Conservation (phyloP, 192 early-diverging fungal species). For the Coemansia sp. region DNA sequence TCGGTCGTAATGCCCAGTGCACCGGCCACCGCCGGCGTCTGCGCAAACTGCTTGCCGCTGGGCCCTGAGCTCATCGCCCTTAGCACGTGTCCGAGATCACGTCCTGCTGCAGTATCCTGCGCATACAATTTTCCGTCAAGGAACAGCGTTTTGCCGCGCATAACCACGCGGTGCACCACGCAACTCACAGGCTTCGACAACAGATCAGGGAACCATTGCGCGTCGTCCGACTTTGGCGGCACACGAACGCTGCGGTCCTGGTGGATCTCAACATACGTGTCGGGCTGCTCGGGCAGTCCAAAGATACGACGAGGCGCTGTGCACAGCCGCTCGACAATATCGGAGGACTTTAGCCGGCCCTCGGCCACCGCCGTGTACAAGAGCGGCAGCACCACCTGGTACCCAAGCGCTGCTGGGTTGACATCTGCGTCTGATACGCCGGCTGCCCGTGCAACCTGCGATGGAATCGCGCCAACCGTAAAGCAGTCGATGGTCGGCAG, state of each 20-base stretch:
- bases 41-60: slow-evolving; percentile 42
- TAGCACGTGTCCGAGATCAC: slow-evolving; percentile 54
- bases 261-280: slow-evolving; percentile 95
- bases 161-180: slow-evolving; percentile 84
- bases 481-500: slow-evolving; percentile 88
- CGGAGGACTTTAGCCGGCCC: slow-evolving; percentile 73
- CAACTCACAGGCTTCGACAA: slow-evolving; percentile 64
- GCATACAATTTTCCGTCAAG: slow-evolving; percentile 75
- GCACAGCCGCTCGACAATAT: slow-evolving; percentile 74
- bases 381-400: slow-evolving; percentile 57
- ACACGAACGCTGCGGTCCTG: slow-evolving; percentile 68
- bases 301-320: slow-evolving; percentile 90
- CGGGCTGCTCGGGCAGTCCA: slow-evolving; percentile 84
- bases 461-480: slow-evolving; percentile 74
- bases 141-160: slow-evolving; percentile 80
- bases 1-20: slow-evolving; percentile 20
- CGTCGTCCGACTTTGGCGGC: slow-evolving; percentile 35
- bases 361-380: slow-evolving; percentile 81
- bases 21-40: slow-evolving; percentile 11
- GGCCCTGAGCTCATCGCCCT: slow-evolving; percentile 50
- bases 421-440: slow-evolving; percentile 7
- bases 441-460: slow-evolving; percentile 52
- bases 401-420: slow-evolving; percentile 36
- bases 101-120: slow-evolving; percentile 33
- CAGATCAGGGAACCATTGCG: slow-evolving; percentile 53